Percentiles rank a stretch among this genome's conserved stretches.
Evolutionary conservation across 306 rosid genomes (phyloP).

Genomic region (Carpinus viminea): DNA sequence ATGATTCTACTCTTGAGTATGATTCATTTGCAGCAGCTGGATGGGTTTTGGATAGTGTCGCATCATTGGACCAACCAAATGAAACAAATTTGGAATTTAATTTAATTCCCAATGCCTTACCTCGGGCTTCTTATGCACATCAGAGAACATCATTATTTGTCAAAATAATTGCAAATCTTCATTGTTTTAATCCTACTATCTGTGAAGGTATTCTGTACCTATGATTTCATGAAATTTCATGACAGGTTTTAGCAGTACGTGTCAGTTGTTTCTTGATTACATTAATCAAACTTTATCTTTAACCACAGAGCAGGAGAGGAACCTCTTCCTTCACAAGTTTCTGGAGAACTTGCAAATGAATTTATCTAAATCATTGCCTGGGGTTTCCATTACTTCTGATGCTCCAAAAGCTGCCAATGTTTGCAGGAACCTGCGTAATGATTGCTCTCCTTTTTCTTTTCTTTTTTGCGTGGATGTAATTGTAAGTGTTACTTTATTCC

Average conservation of each 20-base stretch:
- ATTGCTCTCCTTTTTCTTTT: slow-evolving; percentile 16
- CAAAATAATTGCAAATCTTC: slow-evolving; percentile 97
- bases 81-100: slow-evolving; percentile 56
- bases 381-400: slow-evolving; percentile 61
- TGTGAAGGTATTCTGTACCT: slow-evolving; percentile 74
- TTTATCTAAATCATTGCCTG: slow-evolving; percentile 60
- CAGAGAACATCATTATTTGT: slow-evolving; percentile 86
- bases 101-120: slow-evolving; percentile 49
- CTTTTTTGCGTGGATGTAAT: slow-evolving; percentile 4
- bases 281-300: slow-evolving; percentile 24
- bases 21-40: slow-evolving; percentile 86
- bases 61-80: slow-evolving; percentile 38
- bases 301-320: slow-evolving; percentile 85
- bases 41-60: slow-evolving; percentile 74
- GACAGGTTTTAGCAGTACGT: slow-evolving; percentile 17
- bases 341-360: slow-evolving; percentile 77
- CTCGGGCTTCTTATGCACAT: slow-evolving; percentile 74
- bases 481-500: slow-evolving; percentile 24
- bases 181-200: slow-evolving; percentile 84
- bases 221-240: slow-evolving; percentile 17
- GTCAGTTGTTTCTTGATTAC: slow-evolving; percentile 18
- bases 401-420: slow-evolving; percentile 59
- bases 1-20: slow-evolving; percentile 74
- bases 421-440: slow-evolving; percentile 80
- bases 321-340: slow-evolving; percentile 76